Percentiles rank a stretch among this genome's conserved stretches.
Conservation (phyloP, 2,329 filamentous ascomycete genomes). For the Neodidymelliopsis sp. region DNA sequence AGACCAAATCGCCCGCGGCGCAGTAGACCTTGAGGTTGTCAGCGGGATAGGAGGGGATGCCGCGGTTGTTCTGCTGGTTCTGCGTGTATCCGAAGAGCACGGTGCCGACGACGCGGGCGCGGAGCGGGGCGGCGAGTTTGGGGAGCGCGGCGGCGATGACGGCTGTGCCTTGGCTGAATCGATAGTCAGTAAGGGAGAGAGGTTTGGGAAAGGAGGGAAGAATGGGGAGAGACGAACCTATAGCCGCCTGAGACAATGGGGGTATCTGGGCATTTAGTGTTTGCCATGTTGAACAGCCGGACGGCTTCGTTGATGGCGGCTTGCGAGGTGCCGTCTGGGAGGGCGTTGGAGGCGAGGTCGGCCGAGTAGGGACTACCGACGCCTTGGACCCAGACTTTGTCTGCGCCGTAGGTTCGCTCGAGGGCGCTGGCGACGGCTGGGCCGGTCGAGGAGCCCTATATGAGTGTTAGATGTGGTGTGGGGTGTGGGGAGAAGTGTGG, state of each 20-base stretch:
- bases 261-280: slow-evolving; percentile 49
- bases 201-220: not conserved
- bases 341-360: slow-evolving; percentile 43
- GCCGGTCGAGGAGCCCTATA: slow-evolving; percentile 31
- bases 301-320: slow-evolving; percentile 45
- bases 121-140: slow-evolving; percentile 33
- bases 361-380: slow-evolving; percentile 49
- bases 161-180: slow-evolving; percentile 52
- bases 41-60: slow-evolving; percentile 44
- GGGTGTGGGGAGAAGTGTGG: not conserved
- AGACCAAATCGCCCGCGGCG: slow-evolving; percentile 45
- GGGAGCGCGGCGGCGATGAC: slow-evolving; percentile 48
- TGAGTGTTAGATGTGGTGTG: not conserved
- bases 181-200: not conserved
- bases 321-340: slow-evolving; percentile 40
- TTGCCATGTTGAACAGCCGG: slow-evolving; percentile 47
- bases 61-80: slow-evolving; percentile 48
- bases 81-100: slow-evolving; percentile 53
- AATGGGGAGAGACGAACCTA: too few relatives aligned
- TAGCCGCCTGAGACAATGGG: slow-evolving; percentile 52
- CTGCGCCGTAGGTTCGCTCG: slow-evolving; percentile 31
- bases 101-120: slow-evolving; percentile 45
- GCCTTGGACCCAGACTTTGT: slow-evolving; percentile 38
- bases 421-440: slow-evolving; percentile 31
- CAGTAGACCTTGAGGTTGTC: slow-evolving; percentile 48